A percentile compares a stretch with the other conserved stretches of the same genome.
Evolutionary conservation across 305 asterid species (phyloP).

Genomic region (Fraxinus nigra): DNA sequence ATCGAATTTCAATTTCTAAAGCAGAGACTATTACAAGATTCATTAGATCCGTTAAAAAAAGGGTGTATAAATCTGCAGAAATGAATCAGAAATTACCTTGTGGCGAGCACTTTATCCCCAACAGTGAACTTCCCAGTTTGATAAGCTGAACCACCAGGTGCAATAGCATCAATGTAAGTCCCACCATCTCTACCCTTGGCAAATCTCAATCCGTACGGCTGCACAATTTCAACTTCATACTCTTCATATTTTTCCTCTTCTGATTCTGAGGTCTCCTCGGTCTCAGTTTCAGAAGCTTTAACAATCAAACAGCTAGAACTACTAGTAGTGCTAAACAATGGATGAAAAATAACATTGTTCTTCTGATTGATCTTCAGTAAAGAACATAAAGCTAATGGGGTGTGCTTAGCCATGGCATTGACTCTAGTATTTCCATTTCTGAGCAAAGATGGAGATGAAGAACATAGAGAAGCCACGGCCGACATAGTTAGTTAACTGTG

Average conservation of each 20-base stretch:
- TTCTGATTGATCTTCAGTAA: conserved; percentile 39
- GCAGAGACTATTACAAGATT: neutral
- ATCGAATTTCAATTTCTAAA: conserved; percentile 16
- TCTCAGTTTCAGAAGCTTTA: conserved; percentile 51
- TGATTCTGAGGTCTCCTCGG: conserved; percentile 23
- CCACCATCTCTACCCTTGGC: conserved; percentile 93
- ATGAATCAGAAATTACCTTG: conserved; percentile 48
- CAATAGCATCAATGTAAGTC: conserved; percentile 92
- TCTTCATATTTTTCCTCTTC: conserved; percentile 45
- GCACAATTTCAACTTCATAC: conserved; percentile 78
- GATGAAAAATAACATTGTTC: neutral
- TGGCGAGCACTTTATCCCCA: conserved; percentile 90
- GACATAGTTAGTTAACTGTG: neutral
- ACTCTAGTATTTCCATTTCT: conserved; percentile 14
- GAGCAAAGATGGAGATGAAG: conserved; percentile 43
- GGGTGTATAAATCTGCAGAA: neutral
- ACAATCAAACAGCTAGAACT: conserved; percentile 20
- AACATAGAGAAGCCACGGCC: conserved; percentile 60
- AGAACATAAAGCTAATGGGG: conserved; percentile 34
- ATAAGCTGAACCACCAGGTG: conserved; percentile 76
- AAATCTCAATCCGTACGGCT: conserved; percentile 83
- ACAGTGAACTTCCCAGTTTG: conserved; percentile 73
- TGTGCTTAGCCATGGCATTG: conserved; percentile 35
- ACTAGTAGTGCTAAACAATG: conserved; percentile 13
- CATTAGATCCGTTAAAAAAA: neutral